phyloP scores from a whole-genome alignment of 345 rosid species.

The Anastatica hierochuntica region DNA sequence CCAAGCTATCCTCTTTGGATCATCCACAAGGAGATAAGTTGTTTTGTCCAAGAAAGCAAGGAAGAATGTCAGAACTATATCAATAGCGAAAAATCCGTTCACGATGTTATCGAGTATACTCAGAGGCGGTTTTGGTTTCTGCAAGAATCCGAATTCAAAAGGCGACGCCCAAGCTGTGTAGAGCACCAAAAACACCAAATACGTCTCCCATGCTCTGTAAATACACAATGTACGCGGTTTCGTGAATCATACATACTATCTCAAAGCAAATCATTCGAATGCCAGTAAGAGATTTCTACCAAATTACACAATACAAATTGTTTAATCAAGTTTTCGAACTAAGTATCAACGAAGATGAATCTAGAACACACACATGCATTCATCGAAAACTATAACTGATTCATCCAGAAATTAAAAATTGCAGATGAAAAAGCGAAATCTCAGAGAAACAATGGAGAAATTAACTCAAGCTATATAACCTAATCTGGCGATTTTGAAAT shows the following conservation, averaged over 20 bases:
- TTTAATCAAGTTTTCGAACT: not conserved
- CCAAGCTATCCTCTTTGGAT: constrained; percentile 47
- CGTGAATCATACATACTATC: not conserved
- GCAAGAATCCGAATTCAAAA: constrained; percentile 66
- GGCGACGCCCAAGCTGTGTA: constrained; percentile 94
- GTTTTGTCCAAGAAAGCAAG: constrained; percentile 64
- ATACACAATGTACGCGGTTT: not conserved
- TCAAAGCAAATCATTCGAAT: too few species aligned
- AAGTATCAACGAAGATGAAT: not conserved
- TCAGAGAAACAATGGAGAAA: too few species aligned
- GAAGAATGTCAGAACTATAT: constrained; percentile 71
- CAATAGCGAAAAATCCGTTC: constrained; percentile 53
- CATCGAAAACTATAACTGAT: not conserved
- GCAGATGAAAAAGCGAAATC: too few species aligned
- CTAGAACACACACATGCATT: not conserved
- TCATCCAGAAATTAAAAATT: not conserved
- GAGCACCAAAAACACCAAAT: constrained; percentile 59
- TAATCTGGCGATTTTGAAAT: not conserved
- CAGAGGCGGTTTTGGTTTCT: constrained; percentile 36
- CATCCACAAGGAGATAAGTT: constrained; percentile 57
- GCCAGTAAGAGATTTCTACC: too few species aligned
- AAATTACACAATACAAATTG: too few species aligned
- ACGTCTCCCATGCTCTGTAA: constrained; percentile 61
- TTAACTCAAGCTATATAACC: not conserved
- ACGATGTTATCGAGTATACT: constrained; percentile 49